Conservation (phyloP, 352 stramenopile species). For the Peronospora belbahrii region DNA sequence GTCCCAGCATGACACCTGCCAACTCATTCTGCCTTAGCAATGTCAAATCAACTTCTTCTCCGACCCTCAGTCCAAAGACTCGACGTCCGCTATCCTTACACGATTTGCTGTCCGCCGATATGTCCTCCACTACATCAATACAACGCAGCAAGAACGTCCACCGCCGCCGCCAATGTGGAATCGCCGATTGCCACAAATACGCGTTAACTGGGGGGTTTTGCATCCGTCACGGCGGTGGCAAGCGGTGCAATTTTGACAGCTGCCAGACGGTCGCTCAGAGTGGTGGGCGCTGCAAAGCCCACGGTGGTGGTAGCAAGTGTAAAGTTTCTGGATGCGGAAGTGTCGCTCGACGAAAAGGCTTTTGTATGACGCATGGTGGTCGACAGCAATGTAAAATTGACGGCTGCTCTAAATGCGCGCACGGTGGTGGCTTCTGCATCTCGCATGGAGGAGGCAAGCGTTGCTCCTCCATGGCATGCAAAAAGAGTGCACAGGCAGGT, state of each 20-base stretch:
- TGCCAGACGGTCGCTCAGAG: conserved; percentile 73
- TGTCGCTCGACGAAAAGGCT: conserved; percentile 58
- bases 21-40: conserved; percentile 2
- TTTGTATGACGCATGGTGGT: conserved; percentile 68
- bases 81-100: conserved; percentile 41
- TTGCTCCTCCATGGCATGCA: conserved; percentile 42
- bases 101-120: conserved; percentile 42
- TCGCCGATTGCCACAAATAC: conserved; percentile 53
- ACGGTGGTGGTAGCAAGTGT: conserved; percentile 81
- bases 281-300: conserved; percentile 73
- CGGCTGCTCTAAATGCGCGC: conserved; percentile 61
- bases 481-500: conserved; percentile 65
- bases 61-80: conserved; percentile 20
- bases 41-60: background rate
- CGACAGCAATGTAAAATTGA: conserved; percentile 68
- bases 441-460: conserved; percentile 60
- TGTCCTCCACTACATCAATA: conserved; percentile 1
- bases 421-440: conserved; percentile 74
- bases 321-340: conserved; percentile 43
- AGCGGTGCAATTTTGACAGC: conserved; percentile 48
- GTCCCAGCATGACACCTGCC: conserved; percentile 19
- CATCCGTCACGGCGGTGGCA: conserved; percentile 67
- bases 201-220: conserved; percentile 63
- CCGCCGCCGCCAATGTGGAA: conserved; percentile 53
- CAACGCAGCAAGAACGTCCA: conserved; percentile 22